Evolutionary conservation across 1,284 basidiomycete species (phyloP).

Genomic region (Schizopora paradoxa): DNA sequence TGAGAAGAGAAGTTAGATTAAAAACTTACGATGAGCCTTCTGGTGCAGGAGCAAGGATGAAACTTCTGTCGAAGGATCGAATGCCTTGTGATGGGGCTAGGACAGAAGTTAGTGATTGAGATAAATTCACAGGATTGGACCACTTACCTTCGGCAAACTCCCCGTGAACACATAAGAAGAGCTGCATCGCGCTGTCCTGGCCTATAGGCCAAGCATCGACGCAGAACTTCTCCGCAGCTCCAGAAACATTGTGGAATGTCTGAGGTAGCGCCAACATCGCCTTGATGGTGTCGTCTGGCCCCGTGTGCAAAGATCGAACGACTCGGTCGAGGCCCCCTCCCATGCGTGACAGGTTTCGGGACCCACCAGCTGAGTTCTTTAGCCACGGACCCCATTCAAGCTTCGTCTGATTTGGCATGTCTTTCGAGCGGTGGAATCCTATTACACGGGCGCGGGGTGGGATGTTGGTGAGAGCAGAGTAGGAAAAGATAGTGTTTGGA

Average conservation of each 20-base stretch:
- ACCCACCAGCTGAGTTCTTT: conserved; percentile 46
- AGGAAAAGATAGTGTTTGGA: conserved; percentile 83
- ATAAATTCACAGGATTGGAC: background rate
- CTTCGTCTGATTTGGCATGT: conserved; percentile 77
- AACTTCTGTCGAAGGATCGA: conserved; percentile 91
- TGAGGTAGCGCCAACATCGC: conserved; percentile 62
- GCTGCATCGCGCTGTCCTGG: conserved; percentile 51
- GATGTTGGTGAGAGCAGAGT: conserved; percentile 77
- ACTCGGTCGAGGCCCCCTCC: conserved; percentile 57
- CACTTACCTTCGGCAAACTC: conserved; percentile 84
- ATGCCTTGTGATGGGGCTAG: conserved; percentile 59
- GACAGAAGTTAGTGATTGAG: conserved; percentile 15
- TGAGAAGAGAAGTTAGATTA: conserved; percentile 7
- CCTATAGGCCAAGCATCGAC: conserved; percentile 84
- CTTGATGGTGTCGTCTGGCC: conserved; percentile 61
- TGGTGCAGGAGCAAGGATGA: conserved; percentile 78
- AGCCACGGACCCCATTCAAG: conserved; percentile 74
- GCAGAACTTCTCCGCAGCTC: conserved; percentile 75
- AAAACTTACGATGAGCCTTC: conserved; percentile 72
- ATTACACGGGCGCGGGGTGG: conserved; percentile 66
- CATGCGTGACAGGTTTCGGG: conserved; percentile 74
- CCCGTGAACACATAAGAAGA: conserved; percentile 87
- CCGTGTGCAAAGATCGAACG: conserved; percentile 67
- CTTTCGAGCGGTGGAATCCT: conserved; percentile 53
- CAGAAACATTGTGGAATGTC: conserved; percentile 76